Evolutionary conservation across 345 rosid species (phyloP).

Genomic region (Salix koriyanagi): DNA sequence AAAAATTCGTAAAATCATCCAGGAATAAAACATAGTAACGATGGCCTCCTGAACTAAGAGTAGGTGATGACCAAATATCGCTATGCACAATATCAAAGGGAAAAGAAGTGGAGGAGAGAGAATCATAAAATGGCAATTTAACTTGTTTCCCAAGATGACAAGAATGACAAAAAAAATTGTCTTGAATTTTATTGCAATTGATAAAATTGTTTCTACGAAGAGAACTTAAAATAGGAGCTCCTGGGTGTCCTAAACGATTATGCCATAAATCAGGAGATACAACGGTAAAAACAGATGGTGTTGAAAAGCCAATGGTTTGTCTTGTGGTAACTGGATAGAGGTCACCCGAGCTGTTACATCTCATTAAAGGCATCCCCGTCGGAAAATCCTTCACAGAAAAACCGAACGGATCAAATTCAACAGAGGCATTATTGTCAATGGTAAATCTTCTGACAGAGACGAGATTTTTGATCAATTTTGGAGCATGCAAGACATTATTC

Average conservation of each 20-base stretch:
- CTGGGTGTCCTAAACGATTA: too few relatives aligned
- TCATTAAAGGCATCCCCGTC: background rate
- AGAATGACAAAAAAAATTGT: too few relatives aligned
- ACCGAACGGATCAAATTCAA: too few relatives aligned
- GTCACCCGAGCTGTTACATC: background rate
- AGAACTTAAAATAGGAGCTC: too few relatives aligned
- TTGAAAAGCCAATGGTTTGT: background rate
- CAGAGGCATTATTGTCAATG: background rate
- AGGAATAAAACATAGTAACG: background rate
- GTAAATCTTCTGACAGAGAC: background rate
- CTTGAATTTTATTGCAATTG: too few relatives aligned
- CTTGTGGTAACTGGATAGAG: background rate
- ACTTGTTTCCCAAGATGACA: too few relatives aligned
- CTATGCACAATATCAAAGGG: too few relatives aligned
- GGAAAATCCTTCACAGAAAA: too few relatives aligned
- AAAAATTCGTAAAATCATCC: background rate
- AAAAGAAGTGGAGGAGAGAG: too few relatives aligned
- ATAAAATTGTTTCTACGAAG: too few relatives aligned
- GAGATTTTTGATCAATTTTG: background rate
- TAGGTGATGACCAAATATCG: too few relatives aligned
- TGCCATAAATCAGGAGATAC: background rate
- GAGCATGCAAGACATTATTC: background rate
- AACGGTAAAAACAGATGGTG: background rate
- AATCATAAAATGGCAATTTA: too few relatives aligned
- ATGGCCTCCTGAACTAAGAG: background rate